Conservation (phyloP, 1,284 basidiomycete genomes). For the Melampsora larici-populina region DNA sequence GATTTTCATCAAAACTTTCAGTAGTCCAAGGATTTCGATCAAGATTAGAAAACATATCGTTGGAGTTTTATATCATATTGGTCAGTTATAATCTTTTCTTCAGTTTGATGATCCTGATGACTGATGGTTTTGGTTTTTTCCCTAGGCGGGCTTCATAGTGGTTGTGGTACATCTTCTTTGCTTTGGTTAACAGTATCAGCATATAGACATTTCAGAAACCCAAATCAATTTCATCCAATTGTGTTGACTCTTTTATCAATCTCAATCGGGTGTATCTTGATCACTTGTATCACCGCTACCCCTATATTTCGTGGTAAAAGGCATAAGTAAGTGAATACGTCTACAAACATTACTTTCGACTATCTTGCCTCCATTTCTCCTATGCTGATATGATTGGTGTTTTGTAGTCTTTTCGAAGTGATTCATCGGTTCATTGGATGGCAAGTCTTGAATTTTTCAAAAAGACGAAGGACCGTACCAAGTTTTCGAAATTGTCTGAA, state of each 20-base stretch:
- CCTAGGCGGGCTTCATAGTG: conserved; percentile 33
- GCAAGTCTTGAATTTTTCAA: neutral
- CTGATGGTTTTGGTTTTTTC: too few relatives aligned
- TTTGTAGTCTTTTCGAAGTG: conserved; percentile 23
- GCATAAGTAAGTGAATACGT: conserved; percentile 11
- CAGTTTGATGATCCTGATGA: neutral
- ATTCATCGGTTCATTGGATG: conserved; percentile 40
- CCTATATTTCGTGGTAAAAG: conserved; percentile 9
- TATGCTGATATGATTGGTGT: conserved; percentile 6
- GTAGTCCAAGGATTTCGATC: neutral
- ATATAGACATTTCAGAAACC: neutral
- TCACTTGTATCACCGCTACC: conserved; percentile 13
- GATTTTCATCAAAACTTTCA: neutral
- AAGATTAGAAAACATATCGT: neutral
- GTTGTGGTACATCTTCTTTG: conserved; percentile 25
- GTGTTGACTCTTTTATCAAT: neutral
- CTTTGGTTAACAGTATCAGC: conserved; percentile 6
- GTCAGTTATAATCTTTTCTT: neutral
- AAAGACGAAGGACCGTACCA: neutral
- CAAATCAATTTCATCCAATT: neutral
- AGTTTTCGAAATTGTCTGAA: neutral
- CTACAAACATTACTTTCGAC: too few relatives aligned
- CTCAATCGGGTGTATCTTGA: conserved; percentile 2
- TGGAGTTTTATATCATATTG: conserved; percentile 11
- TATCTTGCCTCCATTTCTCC: neutral